phyloP scores from a whole-genome alignment of 108 stramenopile genomes.

The Phaeodactylum tricornutum region DNA sequence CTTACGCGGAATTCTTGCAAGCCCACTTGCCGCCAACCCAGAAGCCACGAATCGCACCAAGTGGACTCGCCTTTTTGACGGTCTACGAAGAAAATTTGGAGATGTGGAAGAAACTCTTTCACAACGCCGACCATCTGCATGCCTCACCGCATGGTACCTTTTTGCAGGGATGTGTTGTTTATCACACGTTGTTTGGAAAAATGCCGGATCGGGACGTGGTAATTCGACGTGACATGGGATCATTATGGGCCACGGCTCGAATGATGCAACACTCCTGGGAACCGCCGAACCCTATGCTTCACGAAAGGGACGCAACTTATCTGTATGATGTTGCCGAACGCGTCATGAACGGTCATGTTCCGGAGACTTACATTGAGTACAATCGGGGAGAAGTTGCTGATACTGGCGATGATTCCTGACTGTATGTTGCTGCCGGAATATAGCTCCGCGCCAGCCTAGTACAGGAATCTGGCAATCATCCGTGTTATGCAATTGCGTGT shows the following conservation, averaged over 20 bases:
- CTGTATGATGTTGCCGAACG: slow-evolving; percentile 34
- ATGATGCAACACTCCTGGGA: slow-evolving; percentile 23
- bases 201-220: slow-evolving; percentile 8
- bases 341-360: too few relatives aligned
- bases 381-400: too few relatives aligned
- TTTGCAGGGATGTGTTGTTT: slow-evolving; percentile 9
- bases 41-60: slow-evolving; percentile 11
- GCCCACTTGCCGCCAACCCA: slow-evolving; percentile 3
- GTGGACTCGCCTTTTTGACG: slow-evolving; percentile 13
- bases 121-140: slow-evolving; percentile 12
- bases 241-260: slow-evolving; percentile 19
- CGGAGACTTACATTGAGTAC: too few relatives aligned
- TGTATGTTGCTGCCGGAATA: too few relatives aligned
- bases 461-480: too few relatives aligned
- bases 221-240: slow-evolving; percentile 7
- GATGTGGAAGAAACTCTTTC: slow-evolving; percentile 11
- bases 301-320: slow-evolving; percentile 17
- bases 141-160: slow-evolving; percentile 9
- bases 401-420: too few relatives aligned
- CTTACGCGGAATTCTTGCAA: slow-evolving; percentile 19
- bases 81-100: slow-evolving; percentile 14
- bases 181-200: slow-evolving; percentile 9
- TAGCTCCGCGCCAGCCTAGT: too few relatives aligned
- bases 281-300: slow-evolving; percentile 17
- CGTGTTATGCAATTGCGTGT: too few relatives aligned